phyloP scores from a whole-genome alignment of 805 yeast genomes.

The Starmerella bacillaris region DNA sequence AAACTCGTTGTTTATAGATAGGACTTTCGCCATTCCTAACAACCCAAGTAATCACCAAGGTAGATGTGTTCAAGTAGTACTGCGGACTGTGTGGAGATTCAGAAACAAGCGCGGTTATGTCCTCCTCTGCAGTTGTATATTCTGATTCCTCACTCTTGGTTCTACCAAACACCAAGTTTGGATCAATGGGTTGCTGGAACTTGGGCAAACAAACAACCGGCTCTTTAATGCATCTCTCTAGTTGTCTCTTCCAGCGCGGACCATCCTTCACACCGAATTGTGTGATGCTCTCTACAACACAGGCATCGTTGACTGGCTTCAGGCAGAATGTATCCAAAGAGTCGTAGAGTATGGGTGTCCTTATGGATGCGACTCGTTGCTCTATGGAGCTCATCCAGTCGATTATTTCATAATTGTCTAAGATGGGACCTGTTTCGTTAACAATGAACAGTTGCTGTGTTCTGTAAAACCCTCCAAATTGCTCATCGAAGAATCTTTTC shows the following conservation, averaged over 20 bases:
- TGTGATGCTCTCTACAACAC: conserved; percentile 74
- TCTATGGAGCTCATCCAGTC: conserved; percentile 87
- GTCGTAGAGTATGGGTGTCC: conserved; percentile 18
- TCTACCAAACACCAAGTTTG: conserved; percentile 54
- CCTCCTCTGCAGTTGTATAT: neutral
- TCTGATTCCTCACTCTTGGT: conserved; percentile 4
- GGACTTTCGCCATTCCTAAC: conserved; percentile 34
- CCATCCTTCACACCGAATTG: conserved; percentile 56
- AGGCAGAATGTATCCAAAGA: conserved; percentile 55
- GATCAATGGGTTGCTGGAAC: conserved; percentile 76
- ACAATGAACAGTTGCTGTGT: conserved; percentile 67
- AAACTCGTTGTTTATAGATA: conserved; percentile 16
- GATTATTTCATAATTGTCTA: conserved; percentile 43
- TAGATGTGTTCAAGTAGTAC: conserved; percentile 36
- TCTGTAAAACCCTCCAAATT: conserved; percentile 84
- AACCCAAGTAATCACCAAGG: conserved; percentile 61
- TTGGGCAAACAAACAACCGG: conserved; percentile 84
- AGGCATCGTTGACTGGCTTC: conserved; percentile 56
- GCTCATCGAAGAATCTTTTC: conserved; percentile 49
- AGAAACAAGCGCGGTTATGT: neutral
- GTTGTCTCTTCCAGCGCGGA: conserved; percentile 38
- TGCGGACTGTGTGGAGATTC: neutral
- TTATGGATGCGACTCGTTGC: conserved; percentile 28
- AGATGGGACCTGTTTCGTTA: conserved; percentile 48
- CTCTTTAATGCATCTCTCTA: conserved; percentile 46